Base-by-base conservation (phyloP, 2,329 filamentous ascomycete species). In the Paraphoma sp. region DNA sequence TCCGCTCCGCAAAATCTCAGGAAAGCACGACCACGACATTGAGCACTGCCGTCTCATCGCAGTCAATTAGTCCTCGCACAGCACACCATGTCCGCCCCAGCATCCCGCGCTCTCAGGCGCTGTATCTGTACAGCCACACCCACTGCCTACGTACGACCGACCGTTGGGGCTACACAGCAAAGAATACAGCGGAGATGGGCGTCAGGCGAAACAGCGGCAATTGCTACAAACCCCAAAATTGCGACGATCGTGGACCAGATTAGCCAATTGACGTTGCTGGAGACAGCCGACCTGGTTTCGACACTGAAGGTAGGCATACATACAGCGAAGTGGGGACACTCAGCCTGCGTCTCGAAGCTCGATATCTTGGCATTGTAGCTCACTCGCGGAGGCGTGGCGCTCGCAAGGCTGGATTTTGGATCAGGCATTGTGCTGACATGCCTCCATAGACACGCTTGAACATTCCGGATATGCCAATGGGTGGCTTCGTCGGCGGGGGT, bases 201-300 rank as follows among this genome's bases (percentile, higher is more conserved):
- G 80, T 94, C 92, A 62, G 93, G 92, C 69, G 90, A 93, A 71
- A 87, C 84, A 53, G 88, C 85, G 48, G 83, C 83, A 53, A 74
- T 77, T 54, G 78, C 86, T 70, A 79, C 83, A 60, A 96, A 91
- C 81, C 93, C 95, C 62, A 99, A 99, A 86, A 97, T 99, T 72
- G 80, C 89, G 69, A 87, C 86, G 57, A 99, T 99, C 74, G 95
- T 99, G 74, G 93, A 99, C 78, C 93, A 99, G 81, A 99, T 99
- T 80, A 96, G 94, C 81, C 89, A 95, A 86, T 89, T 99, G 86
- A 99, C 93, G 44, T 85, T 99, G 56, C 83, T 99, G 72, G 96
- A 99, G 86, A 99, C 95, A 40, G 94, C 96, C 56, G 95, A 98
- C 77, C 84, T 99, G 58, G 95, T 99, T 52, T 88, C 93, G 52